A percentile compares a stretch with the other conserved stretches of the same genome.
phyloP scores from a whole-genome alignment of 139 green algal genomes.

The Volvox reticuliferus region DNA sequence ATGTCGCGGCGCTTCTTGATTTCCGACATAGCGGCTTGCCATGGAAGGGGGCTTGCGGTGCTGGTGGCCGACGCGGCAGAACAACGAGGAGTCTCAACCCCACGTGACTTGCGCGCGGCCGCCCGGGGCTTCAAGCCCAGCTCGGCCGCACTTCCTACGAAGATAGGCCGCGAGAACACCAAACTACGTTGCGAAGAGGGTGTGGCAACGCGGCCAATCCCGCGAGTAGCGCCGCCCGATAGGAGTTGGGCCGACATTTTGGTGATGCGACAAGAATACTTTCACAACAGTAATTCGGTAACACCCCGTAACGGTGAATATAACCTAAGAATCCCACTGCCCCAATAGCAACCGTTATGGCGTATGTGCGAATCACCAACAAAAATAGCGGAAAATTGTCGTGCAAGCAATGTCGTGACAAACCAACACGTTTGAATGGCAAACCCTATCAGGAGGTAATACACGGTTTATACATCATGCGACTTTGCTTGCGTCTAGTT shows the following conservation, averaged over 20 bases:
- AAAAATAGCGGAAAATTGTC: background rate
- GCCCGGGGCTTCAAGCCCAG: conserved; percentile 30
- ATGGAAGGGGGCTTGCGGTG: conserved; percentile 54
- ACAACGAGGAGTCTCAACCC: background rate
- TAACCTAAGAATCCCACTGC: background rate
- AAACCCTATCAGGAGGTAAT: background rate
- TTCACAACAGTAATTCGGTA: background rate
- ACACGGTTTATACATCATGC: no score
- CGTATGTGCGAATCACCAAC: background rate
- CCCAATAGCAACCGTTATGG: background rate
- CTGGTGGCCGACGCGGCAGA: background rate
- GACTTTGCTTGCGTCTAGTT: no score
- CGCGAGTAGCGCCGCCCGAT: conserved; percentile 9
- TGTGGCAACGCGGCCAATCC: background rate
- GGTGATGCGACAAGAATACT: background rate
- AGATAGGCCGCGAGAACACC: conserved; percentile 33
- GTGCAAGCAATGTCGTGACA: background rate
- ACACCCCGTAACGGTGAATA: background rate
- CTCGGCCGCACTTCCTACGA: conserved; percentile 31
- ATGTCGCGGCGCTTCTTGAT: conserved; percentile 79
- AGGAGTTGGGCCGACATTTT: conserved; percentile 32
- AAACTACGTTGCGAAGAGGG: conserved; percentile 1
- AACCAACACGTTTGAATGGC: background rate
- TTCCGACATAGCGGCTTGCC: conserved; percentile 75
- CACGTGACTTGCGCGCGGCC: conserved; percentile 34